Evolutionary conservation across 257 asterid genomes (phyloP), one percentile per base, ranked within the genome.

Genomic region (Oldenlandia corymbosa): DNA sequence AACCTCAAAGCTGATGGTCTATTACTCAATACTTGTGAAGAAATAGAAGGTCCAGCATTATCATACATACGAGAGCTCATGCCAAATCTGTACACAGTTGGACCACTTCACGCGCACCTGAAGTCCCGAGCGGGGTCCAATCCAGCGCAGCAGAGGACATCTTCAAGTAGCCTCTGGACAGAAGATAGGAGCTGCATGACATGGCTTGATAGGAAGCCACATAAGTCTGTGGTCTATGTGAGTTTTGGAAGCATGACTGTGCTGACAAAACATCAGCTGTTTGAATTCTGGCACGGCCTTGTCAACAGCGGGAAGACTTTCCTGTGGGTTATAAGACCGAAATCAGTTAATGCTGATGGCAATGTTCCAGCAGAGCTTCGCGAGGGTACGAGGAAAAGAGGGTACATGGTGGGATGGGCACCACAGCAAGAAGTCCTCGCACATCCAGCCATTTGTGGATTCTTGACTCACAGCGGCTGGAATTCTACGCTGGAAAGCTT

Each of bases 211-310:
- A 41, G 51, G 16, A 71, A 68, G 45, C 75, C 78, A 2, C 18
- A 51, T 2, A 72, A 72, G 24, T 76, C 81, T 46, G 78, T 76
- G 9, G 18, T 76, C 41, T 76, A 64, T 48, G 75, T 72, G 32
- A 76, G 78, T 34, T 68, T 76, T 12, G 81, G 81, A 41, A 76
- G 67, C 36, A 51, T 59, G 52, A 43, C 75, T 2, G 68, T 68
- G 27, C 6, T 76, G 9, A 61, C 63, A n/a, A 20, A 32, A 11
- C 46, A 54, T 3, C 78, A 76, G 20, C 47, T 76, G 20, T 13
- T 72, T 13, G 78, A 76, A 31, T 68, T 76, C 28, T 76, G 78
- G 81, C 67, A 76, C 50, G 81, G 78, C 11, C 52, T 72, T 34
- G 67, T 72, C 30, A 72, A 76, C 31, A 64, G 78, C 21, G 73